Evolutionary conservation across 1,284 basidiomycete species (phyloP).

Genomic region (Ustilago curta): DNA sequence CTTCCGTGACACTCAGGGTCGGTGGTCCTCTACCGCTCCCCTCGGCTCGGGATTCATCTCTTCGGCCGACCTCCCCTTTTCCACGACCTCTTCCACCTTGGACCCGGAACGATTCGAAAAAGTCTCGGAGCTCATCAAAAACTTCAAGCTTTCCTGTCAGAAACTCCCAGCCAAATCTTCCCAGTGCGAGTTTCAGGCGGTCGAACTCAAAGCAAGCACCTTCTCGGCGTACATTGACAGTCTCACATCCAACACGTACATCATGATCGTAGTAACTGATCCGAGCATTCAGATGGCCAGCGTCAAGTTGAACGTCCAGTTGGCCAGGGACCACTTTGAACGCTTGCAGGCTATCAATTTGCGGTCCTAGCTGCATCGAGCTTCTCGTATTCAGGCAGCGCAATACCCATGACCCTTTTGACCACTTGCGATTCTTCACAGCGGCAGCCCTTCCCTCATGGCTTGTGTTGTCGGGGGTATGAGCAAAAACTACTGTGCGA

Average conservation of each 20-base stretch:
- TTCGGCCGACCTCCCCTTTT: constrained; percentile 5
- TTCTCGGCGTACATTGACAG: constrained; percentile 94
- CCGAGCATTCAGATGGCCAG: constrained; percentile 86
- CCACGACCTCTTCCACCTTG: constrained; percentile 68
- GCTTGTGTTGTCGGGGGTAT: not conserved
- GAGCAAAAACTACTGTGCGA: too few species aligned
- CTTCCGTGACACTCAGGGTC: constrained; percentile 38
- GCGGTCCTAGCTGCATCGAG: constrained; percentile 3
- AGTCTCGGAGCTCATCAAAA: constrained; percentile 93
- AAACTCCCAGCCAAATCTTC: constrained; percentile 32
- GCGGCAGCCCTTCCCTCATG: not conserved
- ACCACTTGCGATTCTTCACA: not conserved
- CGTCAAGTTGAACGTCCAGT: constrained; percentile 82
- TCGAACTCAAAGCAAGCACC: constrained; percentile 66
- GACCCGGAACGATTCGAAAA: constrained; percentile 90
- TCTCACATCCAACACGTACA: constrained; percentile 92
- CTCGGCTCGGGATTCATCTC: constrained; percentile 39
- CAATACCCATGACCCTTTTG: constrained; percentile 10
- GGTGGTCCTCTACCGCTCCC: not conserved
- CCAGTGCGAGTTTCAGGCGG: constrained; percentile 62
- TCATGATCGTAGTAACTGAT: constrained; percentile 88
- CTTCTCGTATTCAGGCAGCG: not conserved
- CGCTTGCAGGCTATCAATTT: constrained; percentile 67
- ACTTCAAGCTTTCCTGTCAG: constrained; percentile 86
- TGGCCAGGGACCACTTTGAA: constrained; percentile 82